Conservation (phyloP, 2,329 filamentous ascomycete genomes). For the Colletotrichum sp. region DNA sequence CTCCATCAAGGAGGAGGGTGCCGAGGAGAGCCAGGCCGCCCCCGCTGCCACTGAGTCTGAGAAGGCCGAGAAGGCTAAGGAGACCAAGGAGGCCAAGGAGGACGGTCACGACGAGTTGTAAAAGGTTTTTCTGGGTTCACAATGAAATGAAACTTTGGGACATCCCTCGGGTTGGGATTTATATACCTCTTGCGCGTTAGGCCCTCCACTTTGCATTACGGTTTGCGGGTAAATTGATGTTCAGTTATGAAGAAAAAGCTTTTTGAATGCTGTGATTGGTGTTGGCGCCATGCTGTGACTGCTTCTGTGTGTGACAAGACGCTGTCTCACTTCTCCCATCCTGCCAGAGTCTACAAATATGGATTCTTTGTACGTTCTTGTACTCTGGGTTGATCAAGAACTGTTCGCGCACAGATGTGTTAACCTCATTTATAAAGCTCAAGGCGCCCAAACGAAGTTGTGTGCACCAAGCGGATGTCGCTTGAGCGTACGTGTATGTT, state of each 20-base stretch:
- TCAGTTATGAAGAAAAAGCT: not conserved
- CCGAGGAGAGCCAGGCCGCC: constrained; percentile 57
- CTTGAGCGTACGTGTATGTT: not conserved
- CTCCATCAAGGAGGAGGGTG: constrained; percentile 57
- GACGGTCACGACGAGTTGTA: constrained; percentile 79
- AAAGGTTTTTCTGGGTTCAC: constrained; percentile 33
- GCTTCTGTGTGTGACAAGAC: not conserved
- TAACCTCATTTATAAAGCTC: not conserved
- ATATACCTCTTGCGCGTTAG: constrained; percentile 27
- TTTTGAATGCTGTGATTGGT: not conserved
- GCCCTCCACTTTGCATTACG: constrained; percentile 15
- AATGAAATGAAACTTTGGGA: constrained; percentile 19
- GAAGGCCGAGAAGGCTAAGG: constrained; percentile 41
- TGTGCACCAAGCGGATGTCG: not conserved
- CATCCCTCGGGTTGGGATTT: constrained; percentile 19
- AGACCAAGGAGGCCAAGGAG: constrained; percentile 49
- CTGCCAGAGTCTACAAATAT: not conserved
- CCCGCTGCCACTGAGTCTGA: constrained; percentile 56
- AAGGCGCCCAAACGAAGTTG: not conserved
- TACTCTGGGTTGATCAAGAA: not conserved
- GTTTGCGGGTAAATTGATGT: constrained; percentile 19
- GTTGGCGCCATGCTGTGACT: not conserved
- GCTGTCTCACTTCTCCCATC: not conserved
- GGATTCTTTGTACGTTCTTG: not conserved
- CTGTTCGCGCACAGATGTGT: not conserved